Conservation (phyloP, 148 eudicot species). For the Bassia scoparia region DNA sequence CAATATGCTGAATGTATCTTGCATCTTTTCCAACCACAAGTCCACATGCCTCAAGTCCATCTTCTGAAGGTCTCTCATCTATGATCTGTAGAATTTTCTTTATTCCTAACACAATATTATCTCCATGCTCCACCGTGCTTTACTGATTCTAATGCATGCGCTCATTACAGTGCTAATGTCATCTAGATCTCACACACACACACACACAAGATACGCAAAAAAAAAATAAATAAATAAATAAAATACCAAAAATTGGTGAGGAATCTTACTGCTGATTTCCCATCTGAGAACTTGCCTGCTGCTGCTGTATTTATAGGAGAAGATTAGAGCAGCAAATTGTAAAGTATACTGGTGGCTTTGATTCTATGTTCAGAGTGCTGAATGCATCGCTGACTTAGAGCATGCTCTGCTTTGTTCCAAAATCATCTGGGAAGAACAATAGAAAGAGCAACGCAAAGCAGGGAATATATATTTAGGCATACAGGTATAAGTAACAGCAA, state of each 20-base stretch:
- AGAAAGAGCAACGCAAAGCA: too few relatives aligned
- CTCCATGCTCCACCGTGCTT: neutral
- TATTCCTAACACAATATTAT: neutral
- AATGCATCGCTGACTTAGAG: too few relatives aligned
- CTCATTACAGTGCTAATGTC: neutral
- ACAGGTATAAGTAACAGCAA: too few relatives aligned
- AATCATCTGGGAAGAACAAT: too few relatives aligned
- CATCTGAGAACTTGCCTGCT: slow-evolving; percentile 41
- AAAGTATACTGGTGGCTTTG: slow-evolving; percentile 80
- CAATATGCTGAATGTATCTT: neutral
- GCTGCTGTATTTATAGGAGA: slow-evolving; percentile 72
- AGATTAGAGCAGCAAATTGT: slow-evolving; percentile 88
- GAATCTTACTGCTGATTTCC: slow-evolving; percentile 47
- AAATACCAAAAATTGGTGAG: slow-evolving; percentile 9
- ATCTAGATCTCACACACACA: neutral
- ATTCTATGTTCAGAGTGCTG: too few relatives aligned
- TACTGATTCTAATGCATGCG: neutral
- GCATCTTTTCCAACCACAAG: neutral
- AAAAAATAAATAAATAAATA: slow-evolving; percentile 1
- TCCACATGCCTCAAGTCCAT: neutral
- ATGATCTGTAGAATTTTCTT: neutral
- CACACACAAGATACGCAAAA: neutral
- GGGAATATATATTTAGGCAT: too few relatives aligned
- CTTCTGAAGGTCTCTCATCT: neutral
- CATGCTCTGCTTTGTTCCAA: too few relatives aligned